Percentiles rank a stretch among this genome's conserved stretches.
phyloP scores from a whole-genome alignment of 208 protist species.

The Acanthamoeba royreba region DNA sequence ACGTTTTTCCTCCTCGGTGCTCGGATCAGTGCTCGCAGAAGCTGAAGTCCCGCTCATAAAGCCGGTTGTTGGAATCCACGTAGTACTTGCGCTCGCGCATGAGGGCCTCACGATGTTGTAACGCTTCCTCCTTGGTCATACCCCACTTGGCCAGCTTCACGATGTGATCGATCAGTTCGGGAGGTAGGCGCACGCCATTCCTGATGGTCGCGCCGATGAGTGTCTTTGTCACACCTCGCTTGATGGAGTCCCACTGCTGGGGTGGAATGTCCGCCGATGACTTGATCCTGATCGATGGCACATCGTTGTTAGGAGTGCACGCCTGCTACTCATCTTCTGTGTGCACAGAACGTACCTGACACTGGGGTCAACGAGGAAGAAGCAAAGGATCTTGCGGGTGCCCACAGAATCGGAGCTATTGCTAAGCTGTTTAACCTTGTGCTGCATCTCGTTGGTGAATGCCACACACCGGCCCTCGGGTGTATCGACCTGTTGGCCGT shows the following conservation, averaged over 20 bases:
- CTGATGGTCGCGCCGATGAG: neutral
- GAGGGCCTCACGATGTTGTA: neutral
- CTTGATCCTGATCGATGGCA: neutral
- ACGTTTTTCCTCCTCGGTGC: too few species aligned
- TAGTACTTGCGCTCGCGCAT: neutral
- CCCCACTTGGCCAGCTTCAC: neutral
- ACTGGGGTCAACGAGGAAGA: conserved; percentile 62
- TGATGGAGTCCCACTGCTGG: conserved; percentile 10
- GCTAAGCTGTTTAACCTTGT: conserved; percentile 38
- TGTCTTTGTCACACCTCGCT: neutral
- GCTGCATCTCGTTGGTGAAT: conserved; percentile 65
- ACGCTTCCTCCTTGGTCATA: conserved; percentile 47
- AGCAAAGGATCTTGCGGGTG: conserved; percentile 61
- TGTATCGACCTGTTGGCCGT: conserved; percentile 20
- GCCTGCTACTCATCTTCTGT: neutral
- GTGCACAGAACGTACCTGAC: neutral
- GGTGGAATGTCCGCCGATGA: conserved; percentile 47
- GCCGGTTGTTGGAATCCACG: neutral
- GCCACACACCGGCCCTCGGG: conserved; percentile 56
- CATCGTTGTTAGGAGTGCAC: neutral
- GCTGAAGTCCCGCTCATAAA: neutral
- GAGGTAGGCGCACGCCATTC: neutral
- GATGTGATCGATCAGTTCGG: conserved; percentile 47
- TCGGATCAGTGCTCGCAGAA: neutral
- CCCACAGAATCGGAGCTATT: neutral